These are phyloP conservation scores for Sanghuangporus weigelae DNA, from an alignment of 1,284 basidiomycete species.

Conservation along the genomic window DNA sequence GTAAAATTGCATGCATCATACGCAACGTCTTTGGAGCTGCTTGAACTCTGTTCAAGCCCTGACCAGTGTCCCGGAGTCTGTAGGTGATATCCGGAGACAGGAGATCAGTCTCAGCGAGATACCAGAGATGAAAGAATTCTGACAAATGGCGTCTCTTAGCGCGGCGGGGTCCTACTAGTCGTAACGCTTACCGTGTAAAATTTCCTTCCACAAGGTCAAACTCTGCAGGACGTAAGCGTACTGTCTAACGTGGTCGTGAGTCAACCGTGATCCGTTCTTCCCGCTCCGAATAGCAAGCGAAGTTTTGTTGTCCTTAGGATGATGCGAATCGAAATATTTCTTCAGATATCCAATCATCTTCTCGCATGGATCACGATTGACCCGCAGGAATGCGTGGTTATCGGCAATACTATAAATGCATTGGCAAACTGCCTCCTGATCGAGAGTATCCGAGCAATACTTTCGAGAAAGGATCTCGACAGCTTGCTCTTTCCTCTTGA, in stretches of 20 bases:
- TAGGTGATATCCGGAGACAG: slow-evolving; percentile 68
- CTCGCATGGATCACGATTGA: slow-evolving; percentile 80
- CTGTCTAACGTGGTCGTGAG: slow-evolving; percentile 77
- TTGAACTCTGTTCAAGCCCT: slow-evolving; percentile 80
- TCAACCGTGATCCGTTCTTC: slow-evolving; percentile 67
- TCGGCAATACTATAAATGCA: slow-evolving; percentile 81
- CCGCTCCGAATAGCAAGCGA: slow-evolving; percentile 75
- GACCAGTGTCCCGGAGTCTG: slow-evolving; percentile 76
- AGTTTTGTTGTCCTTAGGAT: slow-evolving; percentile 52
- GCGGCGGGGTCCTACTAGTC: neutral
- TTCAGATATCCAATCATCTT: slow-evolving; percentile 72
- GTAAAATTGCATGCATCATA: slow-evolving; percentile 78
- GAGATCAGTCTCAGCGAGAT: slow-evolving; percentile 69
- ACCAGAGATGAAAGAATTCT: slow-evolving; percentile 86
- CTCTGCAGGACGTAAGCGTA: slow-evolving; percentile 80
- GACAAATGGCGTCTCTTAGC: neutral
- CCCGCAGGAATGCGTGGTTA: slow-evolving; percentile 77
- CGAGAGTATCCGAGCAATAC: slow-evolving; percentile 52
- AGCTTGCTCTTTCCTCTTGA: slow-evolving; percentile 74
- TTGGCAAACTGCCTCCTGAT: slow-evolving; percentile 61
- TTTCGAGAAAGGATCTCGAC: slow-evolving; percentile 64
- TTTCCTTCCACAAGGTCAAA: slow-evolving; percentile 77
- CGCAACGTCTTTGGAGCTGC: slow-evolving; percentile 76
- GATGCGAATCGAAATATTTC: slow-evolving; percentile 67
- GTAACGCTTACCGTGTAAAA: slow-evolving; percentile 57